Conservation (phyloP, 768 basidiomycete genomes). For the Lepiota brunneoincarnata region DNA sequence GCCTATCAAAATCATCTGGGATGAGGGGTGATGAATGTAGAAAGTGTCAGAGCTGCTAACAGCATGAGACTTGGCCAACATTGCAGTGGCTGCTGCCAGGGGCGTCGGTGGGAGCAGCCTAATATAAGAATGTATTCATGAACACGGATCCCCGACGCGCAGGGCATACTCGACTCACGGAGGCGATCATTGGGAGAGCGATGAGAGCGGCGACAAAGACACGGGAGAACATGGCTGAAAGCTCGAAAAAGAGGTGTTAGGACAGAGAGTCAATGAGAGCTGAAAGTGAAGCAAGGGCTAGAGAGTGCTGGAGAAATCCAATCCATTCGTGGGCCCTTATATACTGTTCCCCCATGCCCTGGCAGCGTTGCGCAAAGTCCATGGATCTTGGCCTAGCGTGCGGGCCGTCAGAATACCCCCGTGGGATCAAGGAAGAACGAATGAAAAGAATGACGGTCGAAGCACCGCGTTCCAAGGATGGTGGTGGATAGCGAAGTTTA, state of each 20-base stretch:
- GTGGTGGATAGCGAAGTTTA: background rate
- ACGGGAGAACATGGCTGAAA: constrained; percentile 14
- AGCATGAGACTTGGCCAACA: constrained; percentile 6
- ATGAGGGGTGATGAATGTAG: background rate
- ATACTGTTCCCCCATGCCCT: background rate
- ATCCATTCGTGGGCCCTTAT: background rate
- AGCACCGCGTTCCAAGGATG: background rate
- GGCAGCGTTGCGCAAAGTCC: background rate
- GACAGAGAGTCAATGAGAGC: background rate
- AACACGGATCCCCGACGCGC: background rate
- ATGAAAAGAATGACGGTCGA: background rate
- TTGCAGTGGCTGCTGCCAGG: background rate
- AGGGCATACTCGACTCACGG: background rate
- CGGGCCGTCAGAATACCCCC: background rate
- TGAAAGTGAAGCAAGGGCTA: background rate
- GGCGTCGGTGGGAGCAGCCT: constrained; percentile 1
- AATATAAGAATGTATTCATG: background rate
- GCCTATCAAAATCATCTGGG: background rate
- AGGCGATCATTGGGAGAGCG: constrained; percentile 1
- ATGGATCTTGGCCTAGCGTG: background rate
- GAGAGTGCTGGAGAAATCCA: background rate
- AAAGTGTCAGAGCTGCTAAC: background rate
- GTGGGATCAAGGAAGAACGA: background rate
- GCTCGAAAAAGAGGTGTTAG: background rate
- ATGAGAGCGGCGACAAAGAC: constrained; percentile 11